Evolutionary conservation across 495 filamentous ascomycete species (phyloP).

Genomic region (Neurospora tetraspora): DNA sequence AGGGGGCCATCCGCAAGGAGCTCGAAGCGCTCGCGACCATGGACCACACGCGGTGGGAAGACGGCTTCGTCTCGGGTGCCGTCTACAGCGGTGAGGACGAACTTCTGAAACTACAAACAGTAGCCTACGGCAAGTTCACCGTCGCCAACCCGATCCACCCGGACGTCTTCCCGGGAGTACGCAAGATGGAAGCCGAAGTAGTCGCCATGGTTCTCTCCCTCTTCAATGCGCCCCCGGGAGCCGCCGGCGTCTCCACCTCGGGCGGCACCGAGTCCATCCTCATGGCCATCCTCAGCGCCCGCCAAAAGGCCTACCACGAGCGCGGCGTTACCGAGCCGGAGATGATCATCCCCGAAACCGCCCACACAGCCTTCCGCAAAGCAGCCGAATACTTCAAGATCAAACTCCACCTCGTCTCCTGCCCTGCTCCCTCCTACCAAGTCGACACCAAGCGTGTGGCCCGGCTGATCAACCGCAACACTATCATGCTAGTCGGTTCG

Average conservation of each 20-base stretch:
- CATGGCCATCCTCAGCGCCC: conserved; percentile 81
- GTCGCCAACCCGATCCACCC: conserved; percentile 99
- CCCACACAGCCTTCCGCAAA: conserved; percentile 93
- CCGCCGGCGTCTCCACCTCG: conserved; percentile 81
- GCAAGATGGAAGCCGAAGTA: conserved; percentile 99
- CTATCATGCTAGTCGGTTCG: conserved; percentile 88
- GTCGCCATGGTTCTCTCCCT: conserved; percentile 90
- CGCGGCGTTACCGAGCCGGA: conserved; percentile 86
- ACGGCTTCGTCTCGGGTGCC: conserved; percentile 86
- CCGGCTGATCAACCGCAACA: conserved; percentile 90
- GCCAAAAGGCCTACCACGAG: conserved; percentile 79
- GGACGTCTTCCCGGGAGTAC: conserved; percentile 93
- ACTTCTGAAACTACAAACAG: conserved; percentile 73
- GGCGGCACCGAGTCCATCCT: conserved; percentile 95
- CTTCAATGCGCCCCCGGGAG: conserved; percentile 81
- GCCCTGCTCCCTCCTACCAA: conserved; percentile 76
- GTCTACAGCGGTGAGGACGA: conserved; percentile 93
- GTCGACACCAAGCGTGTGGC: conserved; percentile 67
- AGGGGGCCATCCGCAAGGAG: conserved; percentile 70
- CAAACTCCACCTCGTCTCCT: conserved; percentile 80
- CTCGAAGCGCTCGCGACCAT: conserved; percentile 68
- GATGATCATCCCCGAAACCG: conserved; percentile 94
- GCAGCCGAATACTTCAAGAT: conserved; percentile 92
- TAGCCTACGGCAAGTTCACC: conserved; percentile 86
- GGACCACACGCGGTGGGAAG: conserved; percentile 95